Base-by-base conservation (phyloP, 1,284 basidiomycete genomes). In the Cryptococcus maquisensis region DNA sequence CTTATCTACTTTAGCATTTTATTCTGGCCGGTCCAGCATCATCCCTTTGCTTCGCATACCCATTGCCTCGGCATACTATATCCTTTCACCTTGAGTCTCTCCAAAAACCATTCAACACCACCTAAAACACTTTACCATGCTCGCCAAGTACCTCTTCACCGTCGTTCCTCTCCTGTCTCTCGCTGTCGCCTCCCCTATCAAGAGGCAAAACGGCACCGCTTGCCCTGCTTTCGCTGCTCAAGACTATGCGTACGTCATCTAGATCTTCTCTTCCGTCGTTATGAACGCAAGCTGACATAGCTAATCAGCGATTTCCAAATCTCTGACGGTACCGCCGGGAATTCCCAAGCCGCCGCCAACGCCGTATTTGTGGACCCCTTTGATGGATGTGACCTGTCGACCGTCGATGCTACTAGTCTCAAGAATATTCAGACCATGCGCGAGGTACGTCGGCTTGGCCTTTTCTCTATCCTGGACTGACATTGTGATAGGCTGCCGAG, bases 401-500 rank as follows among this genome's bases (percentile, higher is more conserved):
- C 72, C 1, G 67, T 77, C 40, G 63, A 68, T 38, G 49, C 46
- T 15, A 59, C 50, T 16, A 67, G 62, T 24, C 56, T 73, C 44
- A 54, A 67, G 8, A 76, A 77, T 43, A 63, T 81, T 10, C 61
- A 79, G 57, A 77, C 73, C 10, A 81, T 81, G 80, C 77, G 79
- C 44, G 55, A 76, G 59, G 74, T 56, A 39, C 46, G 47, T 52
- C 10, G 39, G 13, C 41, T 37, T 18, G 37, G 1, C 20, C 28
- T 10, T 10, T 32, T n/a, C n/a, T n/a, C n/a, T n/a, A n/a, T n/a
- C n/a, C n/a, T n/a, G n/a, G n/a, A n/a, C 37, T 24, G 38, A 54
- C 28, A 28, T 36, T 42, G 26, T 10, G 24, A 6, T 38, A 76
- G 61, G 74, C 76, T 2, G 77, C 77, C n/a, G 79, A 81, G 63